Conservation (phyloP, 352 stramenopile species). For the Plasmopara viticola region DNA sequence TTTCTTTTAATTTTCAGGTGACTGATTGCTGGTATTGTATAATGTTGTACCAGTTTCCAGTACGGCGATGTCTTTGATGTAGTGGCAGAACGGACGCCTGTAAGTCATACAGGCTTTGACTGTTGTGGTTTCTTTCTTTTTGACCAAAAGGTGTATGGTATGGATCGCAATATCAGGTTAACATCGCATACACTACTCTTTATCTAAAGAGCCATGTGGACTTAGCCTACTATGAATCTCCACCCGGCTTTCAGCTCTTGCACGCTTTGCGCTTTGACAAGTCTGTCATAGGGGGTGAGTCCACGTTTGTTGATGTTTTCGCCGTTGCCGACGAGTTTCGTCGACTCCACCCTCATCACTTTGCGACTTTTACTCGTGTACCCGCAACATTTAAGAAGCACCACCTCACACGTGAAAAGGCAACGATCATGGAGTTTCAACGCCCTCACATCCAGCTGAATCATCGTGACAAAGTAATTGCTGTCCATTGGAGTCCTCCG, state of each 20-base stretch:
- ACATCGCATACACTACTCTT: conserved; percentile 92
- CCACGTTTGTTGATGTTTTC: conserved; percentile 84
- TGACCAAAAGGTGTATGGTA: not conserved
- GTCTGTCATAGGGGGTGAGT: conserved; percentile 77
- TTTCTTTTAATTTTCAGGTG: not conserved
- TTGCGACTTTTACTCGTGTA: conserved; percentile 72
- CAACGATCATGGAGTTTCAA: conserved; percentile 90
- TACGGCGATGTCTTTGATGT: conserved; percentile 86
- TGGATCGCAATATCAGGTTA: conserved; percentile 51
- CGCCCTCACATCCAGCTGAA: conserved; percentile 91
- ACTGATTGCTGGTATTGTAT: not conserved
- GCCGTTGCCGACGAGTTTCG: conserved; percentile 66
- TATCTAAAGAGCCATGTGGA: conserved; percentile 92
- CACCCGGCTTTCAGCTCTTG: conserved; percentile 92
- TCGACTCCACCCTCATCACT: conserved; percentile 52
- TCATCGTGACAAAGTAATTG: conserved; percentile 76
- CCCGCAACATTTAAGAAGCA: conserved; percentile 93
- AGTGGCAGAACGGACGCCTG: conserved; percentile 69
- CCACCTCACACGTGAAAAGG: conserved; percentile 83
- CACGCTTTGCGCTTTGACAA: conserved; percentile 87
- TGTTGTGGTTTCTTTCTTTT: not conserved
- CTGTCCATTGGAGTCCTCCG: conserved; percentile 90
- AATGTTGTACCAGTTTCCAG: conserved; percentile 42
- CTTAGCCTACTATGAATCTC: conserved; percentile 95
- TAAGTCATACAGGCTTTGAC: conserved; percentile 19